Conservation (phyloP, 2,329 filamentous ascomycete genomes). For the Trichoderma aggressivum region DNA sequence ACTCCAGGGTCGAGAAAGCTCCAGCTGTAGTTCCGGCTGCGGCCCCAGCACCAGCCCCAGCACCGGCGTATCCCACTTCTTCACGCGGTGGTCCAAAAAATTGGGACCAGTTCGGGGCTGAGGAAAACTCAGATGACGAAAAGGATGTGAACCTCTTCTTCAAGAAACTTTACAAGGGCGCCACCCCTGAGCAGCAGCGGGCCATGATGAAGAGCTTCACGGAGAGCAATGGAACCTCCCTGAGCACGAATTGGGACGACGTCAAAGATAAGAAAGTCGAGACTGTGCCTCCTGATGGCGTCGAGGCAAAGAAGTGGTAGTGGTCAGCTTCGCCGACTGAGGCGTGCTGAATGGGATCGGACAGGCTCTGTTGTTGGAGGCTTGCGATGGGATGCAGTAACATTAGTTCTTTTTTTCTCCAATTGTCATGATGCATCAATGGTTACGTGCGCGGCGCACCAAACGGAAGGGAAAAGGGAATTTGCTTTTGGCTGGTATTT, state of each 20-base stretch:
- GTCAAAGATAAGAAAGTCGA: slow-evolving; percentile 71
- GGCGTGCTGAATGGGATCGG: neutral
- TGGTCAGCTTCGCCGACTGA: slow-evolving; percentile 15
- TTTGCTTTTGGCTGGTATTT: neutral
- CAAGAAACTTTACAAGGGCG: slow-evolving; percentile 77
- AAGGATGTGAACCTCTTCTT: slow-evolving; percentile 78
- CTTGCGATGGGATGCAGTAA: neutral
- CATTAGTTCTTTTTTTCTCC: neutral
- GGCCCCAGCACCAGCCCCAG: slow-evolving; percentile 15
- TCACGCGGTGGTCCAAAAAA: slow-evolving; percentile 80
- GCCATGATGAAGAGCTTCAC: slow-evolving; percentile 98
- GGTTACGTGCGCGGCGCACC: neutral
- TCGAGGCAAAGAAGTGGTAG: slow-evolving; percentile 71
- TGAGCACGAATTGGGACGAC: slow-evolving; percentile 90
- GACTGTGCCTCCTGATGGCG: slow-evolving; percentile 70
- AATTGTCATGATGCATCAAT: neutral
- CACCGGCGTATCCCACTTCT: slow-evolving; percentile 77
- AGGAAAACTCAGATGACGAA: slow-evolving; percentile 49
- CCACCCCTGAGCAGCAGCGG: slow-evolving; percentile 74
- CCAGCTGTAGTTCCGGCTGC: neutral
- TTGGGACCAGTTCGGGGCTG: slow-evolving; percentile 74
- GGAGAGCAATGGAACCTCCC: slow-evolving; percentile 87
- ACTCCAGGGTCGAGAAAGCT: neutral
- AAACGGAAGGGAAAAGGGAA: neutral
- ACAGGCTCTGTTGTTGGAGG: neutral